Conservation (phyloP, 805 yeast genomes). For the Priceomyces carsonii region DNA sequence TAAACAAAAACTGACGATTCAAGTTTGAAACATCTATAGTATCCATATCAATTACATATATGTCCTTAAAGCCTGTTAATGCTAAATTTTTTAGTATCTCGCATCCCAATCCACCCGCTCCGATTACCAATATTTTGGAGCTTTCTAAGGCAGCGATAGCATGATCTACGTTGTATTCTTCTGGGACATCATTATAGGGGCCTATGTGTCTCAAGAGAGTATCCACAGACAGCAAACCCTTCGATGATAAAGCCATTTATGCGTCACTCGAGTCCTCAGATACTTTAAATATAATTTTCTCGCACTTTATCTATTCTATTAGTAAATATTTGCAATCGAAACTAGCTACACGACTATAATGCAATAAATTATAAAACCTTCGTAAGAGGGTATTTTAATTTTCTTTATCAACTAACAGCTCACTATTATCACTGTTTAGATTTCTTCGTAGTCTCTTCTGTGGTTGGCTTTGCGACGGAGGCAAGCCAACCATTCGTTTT, state of each 20-base stretch:
- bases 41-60: slow-evolving; percentile 80
- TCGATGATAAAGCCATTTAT: no score
- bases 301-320: no score
- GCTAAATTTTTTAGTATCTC: slow-evolving; percentile 75
- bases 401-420: neutral
- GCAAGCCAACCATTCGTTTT: slow-evolving; percentile 35
- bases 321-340: no score
- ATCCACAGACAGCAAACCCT: neutral
- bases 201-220: slow-evolving; percentile 29
- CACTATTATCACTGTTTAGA: no score
- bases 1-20: slow-evolving; percentile 73
- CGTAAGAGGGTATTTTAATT: neutral
- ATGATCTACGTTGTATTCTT: slow-evolving; percentile 26
- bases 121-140: slow-evolving; percentile 48
- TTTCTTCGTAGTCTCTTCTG: slow-evolving; percentile 22
- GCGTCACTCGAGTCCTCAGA: no score
- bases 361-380: no score
- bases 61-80: slow-evolving; percentile 62
- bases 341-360: no score
- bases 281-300: no score
- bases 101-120: slow-evolving; percentile 86
- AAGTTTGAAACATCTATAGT: slow-evolving; percentile 75
- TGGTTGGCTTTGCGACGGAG: slow-evolving; percentile 29
- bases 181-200: slow-evolving; percentile 41
- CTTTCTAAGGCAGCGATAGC: slow-evolving; percentile 22